phyloP scores from a whole-genome alignment of 306 rosid genomes.

The Neltuma alba region DNA sequence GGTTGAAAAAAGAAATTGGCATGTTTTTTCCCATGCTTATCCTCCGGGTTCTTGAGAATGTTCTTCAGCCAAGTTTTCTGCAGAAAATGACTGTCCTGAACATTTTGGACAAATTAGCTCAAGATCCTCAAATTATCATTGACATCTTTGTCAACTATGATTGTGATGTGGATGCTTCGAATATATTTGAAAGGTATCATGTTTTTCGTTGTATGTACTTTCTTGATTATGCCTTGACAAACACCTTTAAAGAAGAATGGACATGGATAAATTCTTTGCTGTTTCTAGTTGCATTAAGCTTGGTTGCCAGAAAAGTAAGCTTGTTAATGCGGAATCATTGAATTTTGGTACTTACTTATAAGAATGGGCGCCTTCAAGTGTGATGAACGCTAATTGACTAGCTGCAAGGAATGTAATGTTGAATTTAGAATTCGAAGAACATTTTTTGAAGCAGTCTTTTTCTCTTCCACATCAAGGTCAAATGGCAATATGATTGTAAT shows the following conservation, averaged over 20 bases:
- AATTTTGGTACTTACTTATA: slow-evolving; percentile 17
- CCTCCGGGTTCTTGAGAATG: slow-evolving; percentile 97
- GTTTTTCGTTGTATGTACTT: slow-evolving; percentile 38
- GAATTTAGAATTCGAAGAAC: neutral
- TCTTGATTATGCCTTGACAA: slow-evolving; percentile 18
- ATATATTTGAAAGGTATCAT: slow-evolving; percentile 94
- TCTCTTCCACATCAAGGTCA: neutral
- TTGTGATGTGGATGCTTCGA: slow-evolving; percentile 96
- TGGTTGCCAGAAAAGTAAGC: slow-evolving; percentile 1
- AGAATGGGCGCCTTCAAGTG: slow-evolving; percentile 3
- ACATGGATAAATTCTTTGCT: slow-evolving; percentile 17
- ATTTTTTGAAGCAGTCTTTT: neutral
- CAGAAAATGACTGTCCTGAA: slow-evolving; percentile 97
- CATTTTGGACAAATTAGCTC: slow-evolving; percentile 86
- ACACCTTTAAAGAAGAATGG: slow-evolving; percentile 10
- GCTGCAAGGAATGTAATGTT: too few species aligned
- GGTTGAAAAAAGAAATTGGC: slow-evolving; percentile 92
- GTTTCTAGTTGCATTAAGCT: slow-evolving; percentile 19
- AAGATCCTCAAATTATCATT: slow-evolving; percentile 85
- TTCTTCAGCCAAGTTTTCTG: slow-evolving; percentile 97
- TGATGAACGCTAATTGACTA: neutral
- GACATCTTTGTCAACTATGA: slow-evolving; percentile 98
- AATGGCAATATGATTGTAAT: neutral
- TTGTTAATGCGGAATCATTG: slow-evolving; percentile 16
- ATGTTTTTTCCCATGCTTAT: slow-evolving; percentile 97